A percentile compares a stretch with the other conserved stretches of the same genome.
These are phyloP conservation scores for Naganishia friedmannii DNA, from an alignment of 768 basidiomycete genomes.

Conservation along the genomic window DNA sequence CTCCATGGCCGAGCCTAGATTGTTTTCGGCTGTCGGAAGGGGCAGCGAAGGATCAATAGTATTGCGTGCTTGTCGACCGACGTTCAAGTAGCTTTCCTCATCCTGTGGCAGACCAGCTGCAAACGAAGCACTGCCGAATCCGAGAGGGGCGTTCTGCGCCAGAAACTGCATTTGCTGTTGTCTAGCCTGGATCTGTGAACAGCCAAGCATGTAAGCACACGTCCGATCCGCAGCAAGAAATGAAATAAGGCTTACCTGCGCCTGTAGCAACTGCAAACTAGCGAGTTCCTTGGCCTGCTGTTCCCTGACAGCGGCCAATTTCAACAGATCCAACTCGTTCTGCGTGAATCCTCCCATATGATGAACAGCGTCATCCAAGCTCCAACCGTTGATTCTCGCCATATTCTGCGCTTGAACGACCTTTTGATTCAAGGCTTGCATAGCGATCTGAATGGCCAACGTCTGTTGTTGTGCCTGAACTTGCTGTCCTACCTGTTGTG, in stretches of 20 bases:
- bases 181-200: conserved; percentile 3
- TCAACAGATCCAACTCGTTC: conserved; percentile 27
- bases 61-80: background rate
- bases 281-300: conserved; percentile 25
- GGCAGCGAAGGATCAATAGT: conserved; percentile 12
- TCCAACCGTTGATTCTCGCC: conserved; percentile 25
- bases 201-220: background rate
- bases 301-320: conserved; percentile 22
- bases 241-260: background rate
- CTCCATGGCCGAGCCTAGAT: conserved; percentile 20
- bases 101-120: background rate
- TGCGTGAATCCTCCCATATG: conserved; percentile 28
- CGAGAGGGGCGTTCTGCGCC: conserved; percentile 5
- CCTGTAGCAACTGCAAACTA: conserved; percentile 7
- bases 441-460: conserved; percentile 14
- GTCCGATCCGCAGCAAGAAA: background rate
- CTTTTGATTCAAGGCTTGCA: conserved; percentile 30
- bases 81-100: background rate
- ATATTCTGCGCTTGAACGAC: conserved; percentile 28
- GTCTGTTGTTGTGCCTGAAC: conserved; percentile 18
- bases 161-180: conserved; percentile 28
- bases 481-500: conserved; percentile 10
- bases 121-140: conserved; percentile 8
- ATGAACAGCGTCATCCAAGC: conserved; percentile 26
- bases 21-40: conserved; percentile 12